These are phyloP conservation scores for Saturnispora zaruensis DNA, from an alignment of 805 yeast genomes.

Conservation along the genomic window DNA sequence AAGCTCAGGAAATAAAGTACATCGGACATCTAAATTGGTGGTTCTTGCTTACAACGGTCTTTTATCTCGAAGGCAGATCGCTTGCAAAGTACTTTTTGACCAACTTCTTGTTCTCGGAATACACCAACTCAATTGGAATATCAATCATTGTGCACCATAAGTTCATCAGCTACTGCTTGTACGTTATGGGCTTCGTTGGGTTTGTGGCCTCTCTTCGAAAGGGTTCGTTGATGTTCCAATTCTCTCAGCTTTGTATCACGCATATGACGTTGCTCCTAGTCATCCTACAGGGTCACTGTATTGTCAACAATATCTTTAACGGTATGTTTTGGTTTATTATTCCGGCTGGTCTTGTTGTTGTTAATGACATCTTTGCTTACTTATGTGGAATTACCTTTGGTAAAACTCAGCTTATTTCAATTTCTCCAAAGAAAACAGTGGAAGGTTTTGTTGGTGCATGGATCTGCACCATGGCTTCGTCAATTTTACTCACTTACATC, in stretches of 20 bases:
- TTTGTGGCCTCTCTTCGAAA: constrained; percentile 85
- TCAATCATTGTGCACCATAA: constrained; percentile 53
- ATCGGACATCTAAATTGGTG: constrained; percentile 89
- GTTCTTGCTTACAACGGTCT: constrained; percentile 76
- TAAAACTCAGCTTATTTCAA: constrained; percentile 79
- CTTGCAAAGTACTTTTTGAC: constrained; percentile 46
- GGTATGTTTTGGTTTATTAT: constrained; percentile 93
- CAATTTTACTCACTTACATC: constrained; percentile 55
- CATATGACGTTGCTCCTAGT: constrained; percentile 89
- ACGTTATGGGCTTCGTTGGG: constrained; percentile 79
- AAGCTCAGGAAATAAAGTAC: constrained; percentile 73
- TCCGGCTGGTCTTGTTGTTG: constrained; percentile 86
- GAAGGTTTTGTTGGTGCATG: constrained; percentile 98
- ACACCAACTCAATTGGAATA: constrained; percentile 22
- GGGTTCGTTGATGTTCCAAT: constrained; percentile 85
- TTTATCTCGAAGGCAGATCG: constrained; percentile 82
- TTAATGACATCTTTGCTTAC: constrained; percentile 94
- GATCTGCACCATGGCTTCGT: constrained; percentile 79
- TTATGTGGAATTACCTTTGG: constrained; percentile 97
- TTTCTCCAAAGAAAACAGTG: constrained; percentile 94
- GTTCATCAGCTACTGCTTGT: constrained; percentile 74
- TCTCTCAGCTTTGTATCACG: constrained; percentile 86
- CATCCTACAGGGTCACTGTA: constrained; percentile 89
- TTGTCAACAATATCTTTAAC: constrained; percentile 77
- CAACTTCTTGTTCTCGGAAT: constrained; percentile 23